Evolutionary conservation across 257 asterid genomes (phyloP).

Genomic region (Nicotiana undulata): DNA sequence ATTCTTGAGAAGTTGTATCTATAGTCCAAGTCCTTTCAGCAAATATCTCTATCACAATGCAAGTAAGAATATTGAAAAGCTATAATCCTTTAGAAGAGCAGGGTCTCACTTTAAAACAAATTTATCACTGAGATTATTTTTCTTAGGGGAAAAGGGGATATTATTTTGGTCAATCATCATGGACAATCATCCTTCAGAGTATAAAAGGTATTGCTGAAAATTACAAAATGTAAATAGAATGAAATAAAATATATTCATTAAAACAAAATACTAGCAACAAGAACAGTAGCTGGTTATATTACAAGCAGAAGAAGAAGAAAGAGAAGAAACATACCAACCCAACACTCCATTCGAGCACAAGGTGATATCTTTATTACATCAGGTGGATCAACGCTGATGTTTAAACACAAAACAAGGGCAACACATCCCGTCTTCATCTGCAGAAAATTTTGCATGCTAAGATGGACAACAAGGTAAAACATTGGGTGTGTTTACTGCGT

Average conservation of each 20-base stretch:
- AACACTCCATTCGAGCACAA: slow-evolving; percentile 99
- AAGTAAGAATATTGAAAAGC: background rate
- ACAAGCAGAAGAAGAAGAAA: background rate
- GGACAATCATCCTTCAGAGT: background rate
- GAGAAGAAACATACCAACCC: slow-evolving; percentile 69
- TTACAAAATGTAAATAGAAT: background rate
- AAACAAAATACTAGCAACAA: background rate
- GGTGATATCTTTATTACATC: slow-evolving; percentile 99
- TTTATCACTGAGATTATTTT: background rate
- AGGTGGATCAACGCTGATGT: slow-evolving; percentile 95
- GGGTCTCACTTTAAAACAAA: background rate
- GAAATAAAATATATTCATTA: background rate
- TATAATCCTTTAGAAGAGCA: background rate
- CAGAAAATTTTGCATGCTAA: slow-evolving; percentile 21
- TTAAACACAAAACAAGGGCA: slow-evolving; percentile 92
- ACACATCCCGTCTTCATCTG: slow-evolving; percentile 99
- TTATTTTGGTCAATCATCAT: background rate
- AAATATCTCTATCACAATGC: background rate
- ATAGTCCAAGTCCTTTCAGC: background rate
- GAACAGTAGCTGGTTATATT: background rate
- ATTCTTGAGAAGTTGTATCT: background rate
- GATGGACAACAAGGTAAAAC: slow-evolving; percentile 5
- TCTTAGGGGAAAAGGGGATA: background rate
- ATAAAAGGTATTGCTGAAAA: background rate
- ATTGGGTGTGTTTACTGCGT: background rate